phyloP scores from a whole-genome alignment of 257 asterid species.

The Anisodus tanguticus region DNA sequence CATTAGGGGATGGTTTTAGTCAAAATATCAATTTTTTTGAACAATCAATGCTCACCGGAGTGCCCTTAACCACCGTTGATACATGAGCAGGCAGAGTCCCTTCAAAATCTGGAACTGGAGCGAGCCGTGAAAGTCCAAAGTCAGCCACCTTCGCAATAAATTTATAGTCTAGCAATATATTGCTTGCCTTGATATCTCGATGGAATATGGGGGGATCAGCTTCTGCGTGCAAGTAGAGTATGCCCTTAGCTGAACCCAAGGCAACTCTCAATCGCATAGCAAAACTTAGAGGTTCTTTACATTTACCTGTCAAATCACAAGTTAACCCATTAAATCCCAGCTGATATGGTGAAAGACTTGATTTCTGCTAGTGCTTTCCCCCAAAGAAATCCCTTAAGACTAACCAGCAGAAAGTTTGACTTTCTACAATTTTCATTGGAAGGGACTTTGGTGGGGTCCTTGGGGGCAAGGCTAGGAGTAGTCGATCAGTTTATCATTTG shows the following conservation, averaged over 20 bases:
- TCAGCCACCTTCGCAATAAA: conserved; percentile 89
- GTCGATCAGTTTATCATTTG: not conserved
- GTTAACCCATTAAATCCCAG: conserved; percentile 14
- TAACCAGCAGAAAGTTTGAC: not conserved
- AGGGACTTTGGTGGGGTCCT: not conserved
- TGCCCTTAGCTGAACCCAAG: conserved; percentile 83
- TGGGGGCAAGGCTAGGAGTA: not conserved
- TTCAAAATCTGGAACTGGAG: conserved; percentile 82
- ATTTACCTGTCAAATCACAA: conserved; percentile 56
- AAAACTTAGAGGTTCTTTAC: conserved; percentile 60
- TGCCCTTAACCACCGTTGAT: conserved; percentile 95
- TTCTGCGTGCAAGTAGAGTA: conserved; percentile 92
- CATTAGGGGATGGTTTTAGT: not conserved
- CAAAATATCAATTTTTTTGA: not conserved
- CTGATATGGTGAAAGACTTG: conserved; percentile 27
- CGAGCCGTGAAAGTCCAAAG: conserved; percentile 92
- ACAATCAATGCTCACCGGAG: conserved; percentile 69
- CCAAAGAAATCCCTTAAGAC: not conserved
- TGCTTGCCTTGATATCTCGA: conserved; percentile 96
- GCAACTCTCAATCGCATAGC: conserved; percentile 78
- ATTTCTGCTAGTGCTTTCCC: conserved; percentile 3
- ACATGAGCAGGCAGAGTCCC: conserved; percentile 78
- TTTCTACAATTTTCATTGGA: not conserved
- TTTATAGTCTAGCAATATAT: conserved; percentile 78
- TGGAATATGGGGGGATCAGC: conserved; percentile 99